Evolutionary conservation across 345 rosid genomes (phyloP).

Genomic region (Aquilaria yunnanensis): DNA sequence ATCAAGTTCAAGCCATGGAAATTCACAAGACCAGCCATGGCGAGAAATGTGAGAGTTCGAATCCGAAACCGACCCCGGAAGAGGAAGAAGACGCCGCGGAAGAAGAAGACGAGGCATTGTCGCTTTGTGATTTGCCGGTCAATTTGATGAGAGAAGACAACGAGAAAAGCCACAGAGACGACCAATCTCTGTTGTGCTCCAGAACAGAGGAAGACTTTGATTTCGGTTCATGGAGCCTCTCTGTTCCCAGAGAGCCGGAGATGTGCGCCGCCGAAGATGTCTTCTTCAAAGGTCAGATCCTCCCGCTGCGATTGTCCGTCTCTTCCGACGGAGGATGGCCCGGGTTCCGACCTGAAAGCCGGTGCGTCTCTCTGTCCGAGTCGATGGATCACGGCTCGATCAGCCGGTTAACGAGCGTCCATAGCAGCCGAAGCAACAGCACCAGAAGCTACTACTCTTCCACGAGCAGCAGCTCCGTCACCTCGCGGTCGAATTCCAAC

Average conservation of each 20-base stretch:
- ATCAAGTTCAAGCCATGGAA: background rate
- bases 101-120: constrained; percentile 65
- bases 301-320: constrained; percentile 61
- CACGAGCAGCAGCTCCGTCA: constrained; percentile 8
- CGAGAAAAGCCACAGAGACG: constrained; percentile 9
- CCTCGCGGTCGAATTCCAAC: constrained; percentile 12
- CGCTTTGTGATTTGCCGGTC: constrained; percentile 60
- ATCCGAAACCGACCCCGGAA: background rate
- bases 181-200: constrained; percentile 8
- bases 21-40: constrained; percentile 21
- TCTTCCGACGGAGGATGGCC: constrained; percentile 33
- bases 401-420: constrained; percentile 19
- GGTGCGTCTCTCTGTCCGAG: constrained; percentile 41
- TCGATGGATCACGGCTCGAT: constrained; percentile 38
- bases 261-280: constrained; percentile 77
- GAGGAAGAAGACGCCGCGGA: constrained; percentile 18
- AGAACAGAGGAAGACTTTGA: constrained; percentile 44
- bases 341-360: constrained; percentile 12
- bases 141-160: constrained; percentile 22
- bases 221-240: constrained; percentile 39
- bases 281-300: constrained; percentile 63
- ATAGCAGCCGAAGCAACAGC: constrained; percentile 40
- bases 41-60: constrained; percentile 11
- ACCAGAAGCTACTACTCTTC: constrained; percentile 30
- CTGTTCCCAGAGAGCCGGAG: constrained; percentile 35